Percentiles rank a stretch among this genome's conserved stretches.
Conservation (phyloP, 495 filamentous ascomycete genomes). For the Copromyces sp. region DNA sequence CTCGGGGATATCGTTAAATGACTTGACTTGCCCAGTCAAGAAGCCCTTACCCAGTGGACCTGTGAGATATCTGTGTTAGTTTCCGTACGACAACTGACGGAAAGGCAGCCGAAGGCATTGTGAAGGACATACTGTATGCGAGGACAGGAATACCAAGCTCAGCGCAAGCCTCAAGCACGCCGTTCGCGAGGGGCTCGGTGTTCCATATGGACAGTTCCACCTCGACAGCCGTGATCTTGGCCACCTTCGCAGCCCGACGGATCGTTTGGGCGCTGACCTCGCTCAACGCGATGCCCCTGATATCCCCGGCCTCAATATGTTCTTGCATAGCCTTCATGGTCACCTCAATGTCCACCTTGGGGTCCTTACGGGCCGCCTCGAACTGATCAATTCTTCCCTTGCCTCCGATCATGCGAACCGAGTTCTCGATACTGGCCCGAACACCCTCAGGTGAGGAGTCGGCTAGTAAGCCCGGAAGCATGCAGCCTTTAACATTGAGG, state of each 20-base stretch:
- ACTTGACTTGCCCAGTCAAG: constrained; percentile 55
- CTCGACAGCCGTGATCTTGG: constrained; percentile 66
- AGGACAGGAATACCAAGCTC: constrained; percentile 64
- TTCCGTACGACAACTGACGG: constrained; percentile 1
- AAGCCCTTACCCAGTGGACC: constrained; percentile 18
- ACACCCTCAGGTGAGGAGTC: constrained; percentile 56
- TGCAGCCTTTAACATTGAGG: constrained; percentile 54
- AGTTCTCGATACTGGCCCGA: constrained; percentile 58
- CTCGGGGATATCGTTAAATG: constrained; percentile 50
- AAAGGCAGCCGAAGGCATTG: neutral
- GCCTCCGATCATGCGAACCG: constrained; percentile 52
- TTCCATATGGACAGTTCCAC: constrained; percentile 69
- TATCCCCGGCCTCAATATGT: constrained; percentile 61
- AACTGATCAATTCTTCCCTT: constrained; percentile 78
- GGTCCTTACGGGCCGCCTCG: constrained; percentile 65
- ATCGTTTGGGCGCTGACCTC: constrained; percentile 70
- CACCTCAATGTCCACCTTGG: constrained; percentile 37
- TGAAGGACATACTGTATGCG: constrained; percentile 47
- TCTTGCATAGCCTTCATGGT: constrained; percentile 45
- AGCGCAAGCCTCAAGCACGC: constrained; percentile 58
- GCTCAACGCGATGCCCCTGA: constrained; percentile 64
- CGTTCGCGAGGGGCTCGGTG: constrained; percentile 61
- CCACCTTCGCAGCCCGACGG: constrained; percentile 55
- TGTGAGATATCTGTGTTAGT: constrained; percentile 3
- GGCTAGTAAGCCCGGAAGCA: constrained; percentile 19